Conservation (phyloP, 208 protist genomes). For the Trypanosoma congolense region DNA sequence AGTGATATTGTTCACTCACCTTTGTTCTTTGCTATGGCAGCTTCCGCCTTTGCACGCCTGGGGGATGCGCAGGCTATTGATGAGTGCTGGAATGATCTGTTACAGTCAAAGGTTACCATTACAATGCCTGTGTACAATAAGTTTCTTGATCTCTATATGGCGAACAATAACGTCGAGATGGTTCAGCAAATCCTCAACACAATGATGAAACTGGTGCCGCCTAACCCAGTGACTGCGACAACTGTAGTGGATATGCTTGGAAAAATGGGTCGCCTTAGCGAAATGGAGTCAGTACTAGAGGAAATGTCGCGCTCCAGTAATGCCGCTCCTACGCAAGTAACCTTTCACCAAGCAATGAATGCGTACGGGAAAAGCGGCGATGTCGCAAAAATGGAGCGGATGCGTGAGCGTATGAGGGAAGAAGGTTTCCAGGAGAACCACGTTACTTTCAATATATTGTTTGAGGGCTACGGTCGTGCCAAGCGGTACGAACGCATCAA, state of each 20-base stretch:
- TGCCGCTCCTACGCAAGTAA: conserved; percentile 79
- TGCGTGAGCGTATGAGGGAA: conserved; percentile 49
- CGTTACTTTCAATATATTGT: conserved; percentile 88
- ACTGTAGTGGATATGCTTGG: conserved; percentile 91
- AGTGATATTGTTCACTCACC: conserved; percentile 44
- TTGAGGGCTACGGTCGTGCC: conserved; percentile 85
- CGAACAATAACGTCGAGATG: conserved; percentile 71
- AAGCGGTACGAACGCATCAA: conserved; percentile 81
- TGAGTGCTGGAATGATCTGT: conserved; percentile 71
- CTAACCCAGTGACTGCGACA: conserved; percentile 86
- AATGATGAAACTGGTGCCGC: conserved; percentile 88
- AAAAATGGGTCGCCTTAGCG: conserved; percentile 81
- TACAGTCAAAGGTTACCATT: conserved; percentile 65
- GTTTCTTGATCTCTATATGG: conserved; percentile 88
- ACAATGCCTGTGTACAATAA: conserved; percentile 88
- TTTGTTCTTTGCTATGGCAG: conserved; percentile 80
- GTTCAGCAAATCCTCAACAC: conserved; percentile 86
- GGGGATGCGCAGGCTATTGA: conserved; percentile 57
- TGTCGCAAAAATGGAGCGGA: conserved; percentile 77
- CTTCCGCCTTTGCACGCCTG: conserved; percentile 58
- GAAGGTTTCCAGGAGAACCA: conserved; percentile 77
- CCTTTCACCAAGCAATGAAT: conserved; percentile 89
- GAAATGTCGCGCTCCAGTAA: conserved; percentile 86
- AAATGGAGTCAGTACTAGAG: conserved; percentile 87
- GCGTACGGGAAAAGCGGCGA: conserved; percentile 89